Conservation (phyloP, 2,329 filamentous ascomycete species). For the Fusarium odoratissimum region DNA sequence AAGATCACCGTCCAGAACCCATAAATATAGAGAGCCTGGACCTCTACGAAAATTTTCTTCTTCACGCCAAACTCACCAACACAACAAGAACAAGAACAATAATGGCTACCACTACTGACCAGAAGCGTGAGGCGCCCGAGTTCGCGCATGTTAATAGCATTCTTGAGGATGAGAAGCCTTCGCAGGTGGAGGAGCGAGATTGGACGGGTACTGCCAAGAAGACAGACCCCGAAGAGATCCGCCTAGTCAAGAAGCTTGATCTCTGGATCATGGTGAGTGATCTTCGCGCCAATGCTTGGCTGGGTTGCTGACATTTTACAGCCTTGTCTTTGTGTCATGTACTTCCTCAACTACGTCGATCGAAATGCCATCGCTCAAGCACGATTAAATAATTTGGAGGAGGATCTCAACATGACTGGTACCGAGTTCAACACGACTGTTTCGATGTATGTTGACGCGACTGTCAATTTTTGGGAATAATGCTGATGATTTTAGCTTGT, state of each 20-base stretch:
- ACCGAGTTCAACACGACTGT: conserved; percentile 65
- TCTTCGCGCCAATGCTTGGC: background rate
- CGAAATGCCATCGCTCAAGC: conserved; percentile 60
- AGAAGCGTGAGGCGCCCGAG: conserved; percentile 27
- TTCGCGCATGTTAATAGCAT: conserved; percentile 41
- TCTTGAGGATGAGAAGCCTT: conserved; percentile 40
- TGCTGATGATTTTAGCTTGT: conserved; percentile 41
- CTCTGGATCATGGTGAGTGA: conserved; percentile 54
- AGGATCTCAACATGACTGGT: conserved; percentile 63
- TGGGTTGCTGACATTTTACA: conserved; percentile 4
- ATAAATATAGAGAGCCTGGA: conserved; percentile 32
- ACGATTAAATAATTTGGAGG: conserved; percentile 58
- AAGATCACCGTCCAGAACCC: conserved; percentile 10
- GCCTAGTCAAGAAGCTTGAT: conserved; percentile 56
- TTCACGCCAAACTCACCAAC: background rate
- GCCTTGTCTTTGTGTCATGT: conserved; percentile 55
- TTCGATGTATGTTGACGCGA: conserved; percentile 46
- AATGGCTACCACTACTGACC: conserved; percentile 17
- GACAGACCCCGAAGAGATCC: conserved; percentile 55
- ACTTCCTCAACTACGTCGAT: conserved; percentile 58
- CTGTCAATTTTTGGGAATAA: too few relatives aligned
- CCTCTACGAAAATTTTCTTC: background rate
- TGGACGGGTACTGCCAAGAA: conserved; percentile 54
- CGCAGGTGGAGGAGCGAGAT: conserved; percentile 42
- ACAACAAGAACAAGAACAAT: background rate